Base-by-base conservation (phyloP, 2,329 filamentous ascomycete species). In the Neopestalotiopsis sp. region DNA sequence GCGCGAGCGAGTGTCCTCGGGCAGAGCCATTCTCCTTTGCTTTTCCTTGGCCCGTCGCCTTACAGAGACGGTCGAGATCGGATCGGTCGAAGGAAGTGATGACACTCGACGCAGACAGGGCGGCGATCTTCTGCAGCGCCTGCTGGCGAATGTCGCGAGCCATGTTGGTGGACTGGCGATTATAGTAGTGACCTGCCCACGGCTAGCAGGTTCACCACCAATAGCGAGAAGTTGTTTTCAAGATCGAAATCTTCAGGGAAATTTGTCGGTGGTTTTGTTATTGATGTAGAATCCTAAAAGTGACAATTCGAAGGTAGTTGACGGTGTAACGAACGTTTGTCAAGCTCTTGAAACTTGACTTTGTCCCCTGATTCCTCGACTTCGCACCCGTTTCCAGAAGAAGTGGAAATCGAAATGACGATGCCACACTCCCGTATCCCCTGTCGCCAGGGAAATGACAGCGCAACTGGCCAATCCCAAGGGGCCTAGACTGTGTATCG, bases 111-210 rank as follows among this genome's bases (percentile, higher is more conserved):
- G 89, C 88, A 14, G 90, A 90, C 67, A 92, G 83, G 60, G 85
- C 84, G 57, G 90, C 90, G 72, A 92, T 90, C 81, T 89, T 91
- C 79, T 91, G 84, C 68, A 92, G 83, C 72, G 90, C 90, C 76
- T 84, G 85, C 71, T 86, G 87, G 76, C 90, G 88, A 71, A 91
- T 86, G 74, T 88, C 84, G 76, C 85, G 84, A 71, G 84, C 81
- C 81, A 88, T 88, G 69, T 67, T 79, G 69, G 64, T 57, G 34
- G 45, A 70, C 59, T 68, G 34, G 34, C 34, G 20, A 24, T 3
- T 38, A 62, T 59, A 59, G 57, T 34, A 59, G 57, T 34, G 57
- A 59, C 57, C 76, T 78, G 49, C 30, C 30, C 34, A 52, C 45
- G 45, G 57, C 30, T 10, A 17, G 30, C 57, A 59, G 57, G 57